phyloP scores from a whole-genome alignment of 2,329 filamentous ascomycete genomes.

The Ophiostoma sp. region DNA sequence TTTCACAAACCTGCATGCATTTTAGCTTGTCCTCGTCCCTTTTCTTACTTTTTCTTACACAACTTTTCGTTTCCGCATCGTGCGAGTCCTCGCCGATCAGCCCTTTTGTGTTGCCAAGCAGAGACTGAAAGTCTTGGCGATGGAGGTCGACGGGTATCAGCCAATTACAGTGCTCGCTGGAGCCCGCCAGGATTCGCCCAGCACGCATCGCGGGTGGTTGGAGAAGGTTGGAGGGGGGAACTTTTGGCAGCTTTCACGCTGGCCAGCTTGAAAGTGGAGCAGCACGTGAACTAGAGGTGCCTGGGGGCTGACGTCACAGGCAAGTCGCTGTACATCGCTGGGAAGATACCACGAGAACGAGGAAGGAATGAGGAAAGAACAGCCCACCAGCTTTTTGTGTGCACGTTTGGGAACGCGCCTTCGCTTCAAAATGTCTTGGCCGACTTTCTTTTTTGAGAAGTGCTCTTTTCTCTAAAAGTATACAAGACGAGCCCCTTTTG shows the following conservation, averaged over 20 bases:
- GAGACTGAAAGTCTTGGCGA: not conserved
- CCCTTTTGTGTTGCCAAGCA: constrained; percentile 9
- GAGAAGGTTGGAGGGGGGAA: too few relatives aligned
- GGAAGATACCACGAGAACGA: not conserved
- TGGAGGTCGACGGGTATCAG: too few relatives aligned
- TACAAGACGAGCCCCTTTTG: not conserved
- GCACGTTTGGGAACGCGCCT: not conserved
- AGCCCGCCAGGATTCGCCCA: not conserved
- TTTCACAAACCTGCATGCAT: not conserved
- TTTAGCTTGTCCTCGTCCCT: not conserved
- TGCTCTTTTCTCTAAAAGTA: too few relatives aligned
- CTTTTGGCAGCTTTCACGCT: not conserved
- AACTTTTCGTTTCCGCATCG: not conserved
- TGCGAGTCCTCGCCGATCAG: not conserved
- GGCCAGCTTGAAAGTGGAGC: not conserved
- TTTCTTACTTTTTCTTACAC: not conserved
- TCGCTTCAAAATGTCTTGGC: constrained; percentile 13
- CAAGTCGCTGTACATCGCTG: not conserved
- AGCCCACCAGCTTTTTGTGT: not conserved
- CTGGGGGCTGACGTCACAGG: not conserved
- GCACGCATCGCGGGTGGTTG: not conserved
- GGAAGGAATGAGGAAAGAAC: not conserved
- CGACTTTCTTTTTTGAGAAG: not conserved
- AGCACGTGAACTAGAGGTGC: not conserved
- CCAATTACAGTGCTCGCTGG: not conserved